Evolutionary conservation across 768 basidiomycete species (phyloP).

Genomic region (Favolaschia claudopus): DNA sequence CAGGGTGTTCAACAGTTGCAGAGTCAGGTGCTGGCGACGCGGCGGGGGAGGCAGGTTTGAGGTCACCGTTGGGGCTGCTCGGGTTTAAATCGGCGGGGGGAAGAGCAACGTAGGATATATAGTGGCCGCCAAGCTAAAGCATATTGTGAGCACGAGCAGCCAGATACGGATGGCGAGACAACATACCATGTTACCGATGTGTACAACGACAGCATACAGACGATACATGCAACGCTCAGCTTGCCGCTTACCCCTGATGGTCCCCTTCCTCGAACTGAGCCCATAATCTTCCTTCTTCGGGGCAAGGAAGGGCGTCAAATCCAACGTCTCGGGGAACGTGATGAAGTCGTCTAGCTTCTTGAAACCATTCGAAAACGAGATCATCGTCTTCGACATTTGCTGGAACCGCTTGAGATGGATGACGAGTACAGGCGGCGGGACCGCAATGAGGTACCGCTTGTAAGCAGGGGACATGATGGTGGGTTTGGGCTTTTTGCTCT

Average conservation of each 20-base stretch:
- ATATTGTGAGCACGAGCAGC: background rate
- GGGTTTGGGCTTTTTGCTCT: conserved; percentile 51
- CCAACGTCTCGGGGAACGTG: conserved; percentile 87
- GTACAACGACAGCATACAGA: conserved; percentile 84
- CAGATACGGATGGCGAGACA: background rate
- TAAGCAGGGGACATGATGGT: conserved; percentile 85
- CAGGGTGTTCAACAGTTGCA: conserved; percentile 19
- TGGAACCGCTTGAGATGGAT: conserved; percentile 96
- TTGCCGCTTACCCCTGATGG: conserved; percentile 36
- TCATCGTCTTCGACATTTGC: conserved; percentile 71
- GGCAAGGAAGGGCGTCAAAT: conserved; percentile 86
- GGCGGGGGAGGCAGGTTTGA: conserved; percentile 13
- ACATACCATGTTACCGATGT: conserved; percentile 87
- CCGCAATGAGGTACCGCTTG: conserved; percentile 92
- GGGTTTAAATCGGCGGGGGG: conserved; percentile 41
- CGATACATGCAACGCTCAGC: conserved; percentile 64
- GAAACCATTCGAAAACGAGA: conserved; percentile 74
- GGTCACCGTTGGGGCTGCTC: background rate
- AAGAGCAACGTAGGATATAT: conserved; percentile 84
- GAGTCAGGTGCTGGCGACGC: conserved; percentile 13
- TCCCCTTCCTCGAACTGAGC: conserved; percentile 44
- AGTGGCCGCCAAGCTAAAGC: conserved; percentile 84
- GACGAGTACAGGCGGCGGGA: conserved; percentile 86
- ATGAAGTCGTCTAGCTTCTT: conserved; percentile 94
- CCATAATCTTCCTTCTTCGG: conserved; percentile 80